Percentiles rank a stretch among this genome's conserved stretches.
phyloP scores from a whole-genome alignment of 257 asterid species.

The Solanum lycopersicoides region DNA sequence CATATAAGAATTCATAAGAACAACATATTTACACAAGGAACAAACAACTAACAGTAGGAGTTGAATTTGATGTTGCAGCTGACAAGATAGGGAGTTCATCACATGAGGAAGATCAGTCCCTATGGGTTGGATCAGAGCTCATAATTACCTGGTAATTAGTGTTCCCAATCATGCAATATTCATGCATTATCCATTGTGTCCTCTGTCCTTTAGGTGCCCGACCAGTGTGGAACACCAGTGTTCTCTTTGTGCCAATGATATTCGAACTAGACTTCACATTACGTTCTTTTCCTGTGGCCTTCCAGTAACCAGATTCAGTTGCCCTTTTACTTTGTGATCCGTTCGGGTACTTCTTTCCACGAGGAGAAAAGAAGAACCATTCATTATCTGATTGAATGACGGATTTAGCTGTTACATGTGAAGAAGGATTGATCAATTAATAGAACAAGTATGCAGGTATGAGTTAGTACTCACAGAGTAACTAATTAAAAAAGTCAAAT shows the following conservation, averaged over 20 bases:
- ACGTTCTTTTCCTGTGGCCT: constrained; percentile 93
- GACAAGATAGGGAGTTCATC: neutral
- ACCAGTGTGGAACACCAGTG: constrained; percentile 76
- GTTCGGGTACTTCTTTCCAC: constrained; percentile 85
- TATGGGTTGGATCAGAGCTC: neutral
- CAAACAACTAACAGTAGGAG: neutral
- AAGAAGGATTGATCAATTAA: neutral
- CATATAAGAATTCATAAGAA: neutral
- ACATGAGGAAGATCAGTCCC: neutral
- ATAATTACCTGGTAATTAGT: constrained; percentile 21
- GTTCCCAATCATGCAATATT: constrained; percentile 47
- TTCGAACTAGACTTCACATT: constrained; percentile 50
- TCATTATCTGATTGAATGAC: constrained; percentile 64
- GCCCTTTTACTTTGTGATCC: constrained; percentile 90
- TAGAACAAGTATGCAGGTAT: neutral
- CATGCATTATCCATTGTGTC: constrained; percentile 96
- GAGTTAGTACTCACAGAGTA: neutral
- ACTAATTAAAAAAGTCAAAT: neutral
- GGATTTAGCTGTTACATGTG: constrained; percentile 39
- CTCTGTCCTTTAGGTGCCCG: constrained; percentile 88
- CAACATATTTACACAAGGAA: neutral
- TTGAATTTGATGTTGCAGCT: neutral
- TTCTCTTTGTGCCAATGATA: constrained; percentile 72
- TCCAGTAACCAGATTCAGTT: constrained; percentile 79
- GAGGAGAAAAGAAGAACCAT: constrained; percentile 87